Base-by-base conservation (phyloP, 2,329 filamentous ascomycete genomes). In the Cordyceps militaris region DNA sequence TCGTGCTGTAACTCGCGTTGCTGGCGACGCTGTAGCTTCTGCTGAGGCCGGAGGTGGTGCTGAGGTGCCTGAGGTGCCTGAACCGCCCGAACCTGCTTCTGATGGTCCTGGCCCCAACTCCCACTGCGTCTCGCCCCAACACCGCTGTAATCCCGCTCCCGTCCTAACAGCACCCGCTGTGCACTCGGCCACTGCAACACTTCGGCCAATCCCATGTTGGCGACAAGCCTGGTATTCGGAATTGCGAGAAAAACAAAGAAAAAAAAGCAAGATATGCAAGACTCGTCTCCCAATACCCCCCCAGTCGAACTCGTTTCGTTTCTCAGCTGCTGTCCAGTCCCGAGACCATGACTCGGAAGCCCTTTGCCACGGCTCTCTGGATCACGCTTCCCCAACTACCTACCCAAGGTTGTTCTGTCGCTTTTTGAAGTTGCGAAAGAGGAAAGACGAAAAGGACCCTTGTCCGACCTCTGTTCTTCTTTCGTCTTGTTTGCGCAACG, bases 111-210 rank as follows among this genome's bases (percentile, higher is more conserved):
- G 4, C 13, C 34, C 11, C 8, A 14, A 1, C 7, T 36, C 4
- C 26, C 14, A 9, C 28, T 9, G 21, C 16, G 32, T 21, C 23
- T 34, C 46, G 21, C 34, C 21, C 11, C n/a, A 24, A n/a, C n/a
- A n/a, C 48, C 34, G 23, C 50, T 53, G 28, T 48, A 30, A 8
- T 56, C 43, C 19, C 44, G 53, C 43, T 56, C 53, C 13, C 53
- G 26, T 26, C 54, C 40, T 24, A 36, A 9, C 40, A 49, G 26
- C 24, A 44, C 13, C 46, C 46, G 24, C 54, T 43, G 28, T 21
- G 54, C 32, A 13, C 42, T 48, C 19, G 56, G 49, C 56, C 56
- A 58, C 46, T 53, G 56, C 13, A 54, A 24, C 16, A 58, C 56
- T 48, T 58, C 19, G 9, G 49, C 42, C 8, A 54, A 53, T 8